Evolutionary conservation across 2,329 filamentous ascomycete genomes (phyloP).

Genomic region (Ascochyta rabiei): DNA sequence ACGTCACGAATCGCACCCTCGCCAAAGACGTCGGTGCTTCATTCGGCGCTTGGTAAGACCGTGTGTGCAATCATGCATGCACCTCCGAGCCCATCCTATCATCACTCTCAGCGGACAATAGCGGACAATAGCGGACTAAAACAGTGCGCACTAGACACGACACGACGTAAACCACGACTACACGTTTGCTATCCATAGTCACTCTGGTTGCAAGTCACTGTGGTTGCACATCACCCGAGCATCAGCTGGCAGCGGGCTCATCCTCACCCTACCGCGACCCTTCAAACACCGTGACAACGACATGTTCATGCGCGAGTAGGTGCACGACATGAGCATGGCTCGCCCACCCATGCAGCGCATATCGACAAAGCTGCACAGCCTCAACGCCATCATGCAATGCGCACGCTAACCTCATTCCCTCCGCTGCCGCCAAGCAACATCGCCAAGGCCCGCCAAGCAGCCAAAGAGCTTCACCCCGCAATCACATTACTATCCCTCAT

Average conservation of each 20-base stretch:
- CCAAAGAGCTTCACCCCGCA: slow-evolving; percentile 6
- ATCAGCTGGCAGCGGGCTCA: slow-evolving; percentile 12
- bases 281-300: slow-evolving; percentile 5
- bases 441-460: slow-evolving; percentile 2
- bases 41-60: slow-evolving; percentile 21
- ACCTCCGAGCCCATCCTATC: slow-evolving; percentile 20
- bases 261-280: slow-evolving; percentile 6
- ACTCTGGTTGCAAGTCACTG: slow-evolving; percentile 3
- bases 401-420: slow-evolving; percentile 22
- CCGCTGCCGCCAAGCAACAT: slow-evolving; percentile 19
- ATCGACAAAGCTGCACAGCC: slow-evolving; percentile 37
- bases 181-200: background rate
- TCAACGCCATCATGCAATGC: slow-evolving; percentile 40
- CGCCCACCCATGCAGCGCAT: slow-evolving; percentile 19
- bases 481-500: slow-evolving; percentile 2
- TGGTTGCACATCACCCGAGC: slow-evolving; percentile 10
- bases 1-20: slow-evolving; percentile 18
- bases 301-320: slow-evolving; percentile 7
- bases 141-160: slow-evolving; percentile 2
- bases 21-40: slow-evolving; percentile 19
- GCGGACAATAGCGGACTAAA: slow-evolving; percentile 19
- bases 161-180: background rate
- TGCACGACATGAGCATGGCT: slow-evolving; percentile 14
- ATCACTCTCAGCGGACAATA: slow-evolving; percentile 10
- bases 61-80: slow-evolving; percentile 26